A percentile compares a stretch with the other conserved stretches of the same genome.
phyloP scores from a whole-genome alignment of 352 stramenopile species.

The Pythium oligandrum region DNA sequence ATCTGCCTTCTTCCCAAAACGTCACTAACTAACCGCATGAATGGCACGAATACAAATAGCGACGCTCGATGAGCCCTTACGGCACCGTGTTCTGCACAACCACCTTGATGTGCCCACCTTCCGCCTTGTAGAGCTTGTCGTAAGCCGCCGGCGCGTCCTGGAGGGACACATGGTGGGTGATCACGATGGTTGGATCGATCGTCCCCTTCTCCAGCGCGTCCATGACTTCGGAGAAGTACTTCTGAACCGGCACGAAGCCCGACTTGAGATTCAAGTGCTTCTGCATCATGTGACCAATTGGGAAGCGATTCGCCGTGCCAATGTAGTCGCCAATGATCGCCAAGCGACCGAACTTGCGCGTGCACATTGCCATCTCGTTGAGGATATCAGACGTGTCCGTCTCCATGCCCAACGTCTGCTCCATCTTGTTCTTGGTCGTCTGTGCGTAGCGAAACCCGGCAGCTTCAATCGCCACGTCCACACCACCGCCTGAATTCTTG shows the following conservation, averaged over 20 bases:
- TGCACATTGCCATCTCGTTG: conserved; percentile 24
- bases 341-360: conserved; percentile 31
- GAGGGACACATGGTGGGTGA: conserved; percentile 27
- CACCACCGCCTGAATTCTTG: conserved; percentile 19
- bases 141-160: conserved; percentile 27
- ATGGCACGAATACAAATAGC: too few species aligned
- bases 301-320: conserved; percentile 26
- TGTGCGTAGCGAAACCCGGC: conserved; percentile 26
- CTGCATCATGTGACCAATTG: conserved; percentile 35
- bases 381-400: conserved; percentile 24
- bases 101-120: conserved; percentile 34
- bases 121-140: conserved; percentile 23
- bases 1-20: too few species aligned
- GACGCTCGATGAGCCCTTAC: not conserved
- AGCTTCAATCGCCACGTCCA: conserved; percentile 38
- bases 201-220: conserved; percentile 17
- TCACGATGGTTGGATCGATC: conserved; percentile 22
- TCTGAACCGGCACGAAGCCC: conserved; percentile 26
- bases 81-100: conserved; percentile 13
- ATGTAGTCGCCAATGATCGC: conserved; percentile 32
- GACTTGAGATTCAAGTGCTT: conserved; percentile 35
- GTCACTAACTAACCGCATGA: too few species aligned
- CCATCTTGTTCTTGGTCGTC: conserved; percentile 15
- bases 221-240: conserved; percentile 29
- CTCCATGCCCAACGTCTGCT: conserved; percentile 23